Evolutionary conservation across 305 asterid genomes (phyloP), one percentile per base, ranked within the genome.

Genomic region (Fraxinus xanthoxyloides): DNA sequence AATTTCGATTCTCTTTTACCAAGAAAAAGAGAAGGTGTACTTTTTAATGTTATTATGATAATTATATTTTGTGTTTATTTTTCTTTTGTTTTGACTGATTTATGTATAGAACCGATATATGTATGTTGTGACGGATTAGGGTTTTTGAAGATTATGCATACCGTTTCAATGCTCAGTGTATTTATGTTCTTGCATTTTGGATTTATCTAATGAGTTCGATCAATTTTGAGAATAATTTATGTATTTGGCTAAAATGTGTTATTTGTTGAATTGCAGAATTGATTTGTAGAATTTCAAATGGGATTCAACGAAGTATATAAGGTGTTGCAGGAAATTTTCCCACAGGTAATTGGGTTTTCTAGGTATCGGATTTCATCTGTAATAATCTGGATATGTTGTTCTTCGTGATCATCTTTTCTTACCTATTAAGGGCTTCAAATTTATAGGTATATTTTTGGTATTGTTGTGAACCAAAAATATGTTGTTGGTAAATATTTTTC

Each of bases 271-370:
- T 51, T 48, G 26, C 26, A 70, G 51, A 32, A 43, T 81, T 84
- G 38, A 84, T 63, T 80, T 78, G 30, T 63, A 32, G 83, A 70
- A 75, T 81, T 82, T 12, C 67, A 84, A 77, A 94, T 94, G 98
- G 97, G 97, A 34, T 88, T 90, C 89, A 82, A 82, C 8, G 26
- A 54, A 79, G 95, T 92, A 8, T 87, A 80, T 82, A 69, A 13
- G 81, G 84, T 88, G 6, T 83, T 96, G 91, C 83, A 7, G 88
- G 95, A 88, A 63, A 77, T 94, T 81, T 96, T 96, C 73, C 99
- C 98, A 0, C 90, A 89, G 97, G 98, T 94, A 87, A 83, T 63
- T 77, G 77, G 21, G 65, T 35, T 48, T 15, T 86, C 54, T 75
- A 61, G 56, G 24, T 28, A 46, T n/a, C 5, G 34, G 2, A 30